phyloP scores from a whole-genome alignment of 768 basidiomycete genomes.

The Serendipita sp. region DNA sequence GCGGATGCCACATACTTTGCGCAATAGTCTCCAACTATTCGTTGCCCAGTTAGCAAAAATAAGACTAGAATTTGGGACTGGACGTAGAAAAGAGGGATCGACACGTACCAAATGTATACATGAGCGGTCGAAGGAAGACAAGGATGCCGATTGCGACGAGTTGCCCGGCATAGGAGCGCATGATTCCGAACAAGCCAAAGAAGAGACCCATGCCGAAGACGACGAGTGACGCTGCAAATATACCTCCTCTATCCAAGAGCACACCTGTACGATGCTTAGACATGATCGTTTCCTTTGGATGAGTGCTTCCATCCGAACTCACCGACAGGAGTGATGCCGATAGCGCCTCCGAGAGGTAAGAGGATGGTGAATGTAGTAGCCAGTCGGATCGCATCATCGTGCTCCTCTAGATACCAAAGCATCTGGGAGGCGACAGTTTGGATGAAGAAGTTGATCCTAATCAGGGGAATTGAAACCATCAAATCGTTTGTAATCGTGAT shows the following conservation, averaged over 20 bases:
- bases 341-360: slow-evolving; percentile 23
- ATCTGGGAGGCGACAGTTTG: slow-evolving; percentile 21
- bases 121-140: slow-evolving; percentile 20
- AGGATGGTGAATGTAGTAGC: slow-evolving; percentile 23
- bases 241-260: slow-evolving; percentile 12
- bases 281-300: no score
- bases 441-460: slow-evolving; percentile 24
- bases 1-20: slow-evolving; percentile 14
- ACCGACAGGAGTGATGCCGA: slow-evolving; percentile 20
- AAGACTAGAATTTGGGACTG: no score
- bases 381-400: slow-evolving; percentile 17
- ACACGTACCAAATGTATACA: slow-evolving; percentile 21
- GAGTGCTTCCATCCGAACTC: slow-evolving; percentile 18
- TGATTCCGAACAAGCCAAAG: slow-evolving; percentile 20
- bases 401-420: slow-evolving; percentile 19
- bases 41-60: neutral
- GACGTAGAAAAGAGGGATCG: neutral
- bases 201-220: slow-evolving; percentile 18
- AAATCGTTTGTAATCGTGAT: neutral
- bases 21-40: slow-evolving; percentile 15
- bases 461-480: neutral
- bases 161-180: slow-evolving; percentile 15
- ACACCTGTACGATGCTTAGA: slow-evolving; percentile 10
- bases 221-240: slow-evolving; percentile 12
- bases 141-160: slow-evolving; percentile 20